Evolutionary conservation across 2,329 filamentous ascomycete species (phyloP).

Genomic region (Pleurostoma richardsiae): DNA sequence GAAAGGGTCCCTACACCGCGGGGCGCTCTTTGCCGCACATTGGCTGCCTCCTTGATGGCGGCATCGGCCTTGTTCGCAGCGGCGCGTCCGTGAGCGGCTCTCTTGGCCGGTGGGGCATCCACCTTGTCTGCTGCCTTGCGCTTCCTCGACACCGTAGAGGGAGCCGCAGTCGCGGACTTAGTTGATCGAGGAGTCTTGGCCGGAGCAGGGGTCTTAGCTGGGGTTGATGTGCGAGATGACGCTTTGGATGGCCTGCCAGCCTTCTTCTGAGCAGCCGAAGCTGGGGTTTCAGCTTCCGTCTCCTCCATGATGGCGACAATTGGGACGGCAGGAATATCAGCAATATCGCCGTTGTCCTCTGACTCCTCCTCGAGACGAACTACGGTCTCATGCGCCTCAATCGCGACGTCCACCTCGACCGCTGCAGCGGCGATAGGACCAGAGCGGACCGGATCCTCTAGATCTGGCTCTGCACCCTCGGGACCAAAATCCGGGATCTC

Average conservation of each 20-base stretch:
- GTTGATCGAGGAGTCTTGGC: constrained; percentile 9
- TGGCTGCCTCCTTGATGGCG: constrained; percentile 7
- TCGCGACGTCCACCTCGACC: constrained; percentile 1
- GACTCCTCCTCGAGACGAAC: neutral
- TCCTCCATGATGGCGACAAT: neutral
- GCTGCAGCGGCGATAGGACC: constrained; percentile 4
- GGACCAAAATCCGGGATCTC: too few relatives aligned
- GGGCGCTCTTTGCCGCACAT: constrained; percentile 6
- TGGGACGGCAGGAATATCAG: constrained; percentile 1
- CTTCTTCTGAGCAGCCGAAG: constrained; percentile 11
- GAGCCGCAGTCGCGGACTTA: neutral
- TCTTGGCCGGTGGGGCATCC: constrained; percentile 4
- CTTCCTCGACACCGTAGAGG: constrained; percentile 2
- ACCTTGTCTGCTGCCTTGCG: constrained; percentile 4
- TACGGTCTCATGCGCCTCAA: constrained; percentile 1
- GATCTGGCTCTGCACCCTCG: too few relatives aligned
- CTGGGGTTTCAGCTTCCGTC: constrained; percentile 7
- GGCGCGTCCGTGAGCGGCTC: constrained; percentile 6
- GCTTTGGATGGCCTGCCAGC: constrained; percentile 12
- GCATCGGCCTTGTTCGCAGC: constrained; percentile 8
- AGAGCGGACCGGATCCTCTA: constrained; percentile 2
- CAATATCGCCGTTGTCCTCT: neutral
- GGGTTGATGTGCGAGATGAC: constrained; percentile 6
- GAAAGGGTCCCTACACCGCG: too few relatives aligned
- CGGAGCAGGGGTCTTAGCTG: constrained; percentile 12